Evolutionary conservation across 2,329 filamentous ascomycete genomes (phyloP), one percentile per base, ranked within the genome.

Genomic region (Fusarium falciforme): DNA sequence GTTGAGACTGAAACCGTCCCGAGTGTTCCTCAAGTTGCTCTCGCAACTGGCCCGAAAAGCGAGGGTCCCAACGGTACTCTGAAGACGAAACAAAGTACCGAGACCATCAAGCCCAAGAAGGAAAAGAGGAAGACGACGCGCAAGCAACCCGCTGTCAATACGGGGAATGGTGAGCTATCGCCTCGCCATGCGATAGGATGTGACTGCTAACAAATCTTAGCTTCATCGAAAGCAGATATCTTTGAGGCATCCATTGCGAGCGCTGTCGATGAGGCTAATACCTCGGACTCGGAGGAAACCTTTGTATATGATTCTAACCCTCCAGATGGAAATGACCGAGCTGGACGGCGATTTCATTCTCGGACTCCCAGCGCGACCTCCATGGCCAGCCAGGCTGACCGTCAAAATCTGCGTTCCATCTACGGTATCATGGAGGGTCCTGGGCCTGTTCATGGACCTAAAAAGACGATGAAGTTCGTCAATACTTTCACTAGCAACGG

Each of bases 261-360:
- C 81, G 96, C 96, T 10, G 95, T 99, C 61, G 96, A 98, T 81
- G 95, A 98, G 82, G 95, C 94, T 52, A 94, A 98, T 82, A 97
- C 96, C 14, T 98, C 96, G 8, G 96, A 99, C 82, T 98, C 96
- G 1, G 96, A 98, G 79, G 96, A 98, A 83, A 98, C 96, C 0
- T 99, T 98, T 82, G 96, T 99, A 17, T 99, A 99, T 84, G 96
- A 99, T 83, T 98, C 96, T 29, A 99, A 99, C 79, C 96, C 96
- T 11, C 93, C 94, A 61, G 91, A 93, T 74, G 83, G 80, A 59
- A 87, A 85, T 58, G 90, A 92, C 63, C 87, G 90, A 44, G 73
- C 79, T 38, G 89, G 89, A n/a, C 89, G 91, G 72, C 90, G 95
- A 70, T 94, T 96, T 82, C 96, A 98, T 83, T 98, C 96, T 22